These are phyloP conservation scores for Neurospora sp. DNA, from an alignment of 2,329 filamentous ascomycete species.

Conservation along the genomic window DNA sequence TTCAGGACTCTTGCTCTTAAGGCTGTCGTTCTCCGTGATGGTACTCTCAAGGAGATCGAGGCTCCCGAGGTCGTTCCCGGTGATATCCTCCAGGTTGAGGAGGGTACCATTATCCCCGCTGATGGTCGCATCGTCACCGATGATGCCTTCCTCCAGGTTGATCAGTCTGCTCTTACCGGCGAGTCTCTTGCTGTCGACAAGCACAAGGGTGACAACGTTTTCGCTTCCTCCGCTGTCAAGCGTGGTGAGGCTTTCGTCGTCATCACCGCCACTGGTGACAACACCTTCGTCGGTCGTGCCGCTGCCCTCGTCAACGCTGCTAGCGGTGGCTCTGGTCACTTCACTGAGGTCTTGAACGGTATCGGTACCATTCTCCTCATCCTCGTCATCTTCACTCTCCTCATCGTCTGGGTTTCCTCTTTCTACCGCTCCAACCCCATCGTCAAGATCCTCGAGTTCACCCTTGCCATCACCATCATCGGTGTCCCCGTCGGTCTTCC, in stretches of 20 bases:
- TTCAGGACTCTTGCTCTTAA: constrained; percentile 64
- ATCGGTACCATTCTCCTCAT: constrained; percentile 75
- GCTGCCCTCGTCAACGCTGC: constrained; percentile 78
- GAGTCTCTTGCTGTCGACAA: constrained; percentile 90
- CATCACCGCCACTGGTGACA: constrained; percentile 76
- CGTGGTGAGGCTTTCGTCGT: constrained; percentile 80
- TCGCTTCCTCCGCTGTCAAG: constrained; percentile 81
- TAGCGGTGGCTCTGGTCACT: constrained; percentile 67
- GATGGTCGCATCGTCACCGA: constrained; percentile 81
- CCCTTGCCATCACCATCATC: constrained; percentile 81
- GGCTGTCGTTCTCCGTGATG: constrained; percentile 78
- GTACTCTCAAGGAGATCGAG: constrained; percentile 67
- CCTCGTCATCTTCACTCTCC: constrained; percentile 69
- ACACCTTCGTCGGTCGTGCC: constrained; percentile 82
- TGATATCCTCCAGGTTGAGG: constrained; percentile 83
- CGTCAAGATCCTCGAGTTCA: constrained; percentile 71
- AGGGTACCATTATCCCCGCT: constrained; percentile 85
- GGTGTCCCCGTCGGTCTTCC: constrained; percentile 90
- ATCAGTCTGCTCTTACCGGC: constrained; percentile 86
- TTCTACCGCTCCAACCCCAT: constrained; percentile 84
- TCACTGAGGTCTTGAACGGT: constrained; percentile 81
- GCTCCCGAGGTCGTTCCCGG: constrained; percentile 78
- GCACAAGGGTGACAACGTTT: constrained; percentile 71
- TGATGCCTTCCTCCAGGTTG: constrained; percentile 76
- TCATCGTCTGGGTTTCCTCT: constrained; percentile 76